These are phyloP conservation scores for Neopestalotiopsis sp. DNA, from an alignment of 2,329 filamentous ascomycete species.

Conservation along the genomic window DNA sequence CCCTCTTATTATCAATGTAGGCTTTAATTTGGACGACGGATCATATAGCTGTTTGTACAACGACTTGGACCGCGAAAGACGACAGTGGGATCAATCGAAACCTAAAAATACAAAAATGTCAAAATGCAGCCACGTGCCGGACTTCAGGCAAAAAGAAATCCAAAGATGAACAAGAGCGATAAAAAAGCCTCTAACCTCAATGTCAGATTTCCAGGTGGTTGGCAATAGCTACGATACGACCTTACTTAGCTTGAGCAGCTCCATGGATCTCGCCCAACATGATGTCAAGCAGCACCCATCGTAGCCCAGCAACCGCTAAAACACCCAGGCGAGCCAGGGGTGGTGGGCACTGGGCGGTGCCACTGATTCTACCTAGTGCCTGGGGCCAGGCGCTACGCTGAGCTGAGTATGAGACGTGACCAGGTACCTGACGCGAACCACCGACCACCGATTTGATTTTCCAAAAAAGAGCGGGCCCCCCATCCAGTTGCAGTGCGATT, in stretches of 20 bases:
- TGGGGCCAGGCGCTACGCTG: neutral
- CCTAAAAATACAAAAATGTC: neutral
- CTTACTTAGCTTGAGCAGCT: conserved; percentile 1
- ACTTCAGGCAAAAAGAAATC: neutral
- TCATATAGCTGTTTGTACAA: conserved; percentile 1
- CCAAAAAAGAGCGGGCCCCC: neutral
- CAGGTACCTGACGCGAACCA: neutral
- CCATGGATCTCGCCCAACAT: neutral
- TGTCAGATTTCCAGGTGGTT: conserved; percentile 13
- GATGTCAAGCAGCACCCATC: conserved; percentile 18
- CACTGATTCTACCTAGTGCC: too few species aligned
- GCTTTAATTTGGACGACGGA: neutral
- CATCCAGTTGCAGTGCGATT: neutral
- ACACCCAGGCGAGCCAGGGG: neutral
- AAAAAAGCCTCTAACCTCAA: neutral
- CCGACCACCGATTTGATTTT: neutral
- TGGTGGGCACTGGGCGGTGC: neutral
- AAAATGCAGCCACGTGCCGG: neutral
- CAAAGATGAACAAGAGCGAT: neutral
- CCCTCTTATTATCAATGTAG: neutral
- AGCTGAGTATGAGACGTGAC: neutral
- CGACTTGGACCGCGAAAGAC: neutral
- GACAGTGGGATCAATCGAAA: neutral
- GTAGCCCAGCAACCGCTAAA: conserved; percentile 16
- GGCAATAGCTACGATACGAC: neutral